Percentiles rank a stretch among this genome's conserved stretches.
Evolutionary conservation across 148 eudicot genomes (phyloP).

Genomic region (Chenopodium formosanum): DNA sequence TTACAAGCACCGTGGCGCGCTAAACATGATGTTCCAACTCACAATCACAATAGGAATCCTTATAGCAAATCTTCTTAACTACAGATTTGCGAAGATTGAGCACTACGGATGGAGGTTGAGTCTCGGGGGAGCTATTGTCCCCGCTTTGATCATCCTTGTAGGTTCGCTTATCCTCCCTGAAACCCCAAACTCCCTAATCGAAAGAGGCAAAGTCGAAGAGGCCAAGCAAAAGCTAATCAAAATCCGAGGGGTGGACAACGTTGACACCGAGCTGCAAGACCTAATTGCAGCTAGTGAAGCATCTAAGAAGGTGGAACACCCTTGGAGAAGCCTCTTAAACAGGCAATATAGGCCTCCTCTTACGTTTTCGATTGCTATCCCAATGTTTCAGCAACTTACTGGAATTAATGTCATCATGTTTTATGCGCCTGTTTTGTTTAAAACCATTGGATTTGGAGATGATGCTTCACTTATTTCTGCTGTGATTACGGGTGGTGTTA

Average conservation of each 20-base stretch:
- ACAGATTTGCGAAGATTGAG: constrained; percentile 54
- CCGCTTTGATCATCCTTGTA: constrained; percentile 54
- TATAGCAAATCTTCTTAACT: constrained; percentile 64
- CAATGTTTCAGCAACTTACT: constrained; percentile 74
- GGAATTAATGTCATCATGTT: constrained; percentile 81
- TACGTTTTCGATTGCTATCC: constrained; percentile 63
- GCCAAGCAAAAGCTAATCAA: constrained; percentile 40
- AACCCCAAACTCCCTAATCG: constrained; percentile 75
- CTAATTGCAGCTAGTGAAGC: constrained; percentile 61
- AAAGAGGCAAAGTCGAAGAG: constrained; percentile 45
- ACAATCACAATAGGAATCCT: constrained; percentile 71
- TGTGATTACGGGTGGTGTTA: constrained; percentile 52
- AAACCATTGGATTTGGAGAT: constrained; percentile 57
- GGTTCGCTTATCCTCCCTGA: constrained; percentile 65
- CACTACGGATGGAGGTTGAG: constrained; percentile 73
- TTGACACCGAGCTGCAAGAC: constrained; percentile 60
- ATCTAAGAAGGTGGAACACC: constrained; percentile 49
- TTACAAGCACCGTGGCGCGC: constrained; percentile 64
- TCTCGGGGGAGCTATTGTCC: constrained; percentile 67
- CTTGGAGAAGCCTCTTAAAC: constrained; percentile 56
- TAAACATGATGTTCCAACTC: constrained; percentile 67
- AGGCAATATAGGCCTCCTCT: constrained; percentile 64
- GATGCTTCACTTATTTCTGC: constrained; percentile 69
- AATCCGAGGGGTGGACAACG: constrained; percentile 51
- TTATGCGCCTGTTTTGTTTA: constrained; percentile 68